Percentiles rank a stretch among this genome's conserved stretches.
Evolutionary conservation across 2,329 filamentous ascomycete species (phyloP).

Genomic region (Paraconiothyrium sp.): DNA sequence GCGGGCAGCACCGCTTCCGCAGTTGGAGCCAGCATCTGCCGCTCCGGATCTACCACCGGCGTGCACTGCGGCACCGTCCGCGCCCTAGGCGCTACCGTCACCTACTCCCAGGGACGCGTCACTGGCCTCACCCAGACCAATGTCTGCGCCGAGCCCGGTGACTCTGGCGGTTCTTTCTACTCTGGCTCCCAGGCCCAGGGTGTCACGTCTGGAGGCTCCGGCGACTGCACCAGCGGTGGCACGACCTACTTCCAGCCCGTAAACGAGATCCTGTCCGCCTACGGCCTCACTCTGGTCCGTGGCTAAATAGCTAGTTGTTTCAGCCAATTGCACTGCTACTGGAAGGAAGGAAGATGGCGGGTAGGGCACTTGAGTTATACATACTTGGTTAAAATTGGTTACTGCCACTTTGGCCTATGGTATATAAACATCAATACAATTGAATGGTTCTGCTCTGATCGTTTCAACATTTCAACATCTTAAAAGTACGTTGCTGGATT

Average conservation of each 20-base stretch:
- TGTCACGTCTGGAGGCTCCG: conserved; percentile 55
- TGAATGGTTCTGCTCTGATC: background rate
- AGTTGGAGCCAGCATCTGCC: conserved; percentile 52
- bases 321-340: conserved; percentile 15
- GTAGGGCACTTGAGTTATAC: conserved; percentile 16
- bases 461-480: background rate
- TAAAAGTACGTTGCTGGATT: no score
- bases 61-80: conserved; percentile 53
- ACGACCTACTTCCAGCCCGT: conserved; percentile 56
- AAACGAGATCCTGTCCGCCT: conserved; percentile 54
- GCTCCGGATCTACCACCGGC: conserved; percentile 55
- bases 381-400: conserved; percentile 12
- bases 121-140: conserved; percentile 54
- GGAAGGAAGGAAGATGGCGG: background rate
- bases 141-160: conserved; percentile 55
- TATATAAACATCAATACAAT: conserved; percentile 3
- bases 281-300: conserved; percentile 40
- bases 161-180: conserved; percentile 55
- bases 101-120: conserved; percentile 52
- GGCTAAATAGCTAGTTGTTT: conserved; percentile 25
- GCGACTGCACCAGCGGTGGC: conserved; percentile 51
- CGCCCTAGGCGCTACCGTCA: conserved; percentile 49
- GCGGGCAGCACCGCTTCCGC: conserved; percentile 52
- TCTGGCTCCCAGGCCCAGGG: conserved; percentile 54
- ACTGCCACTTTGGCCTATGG: conserved; percentile 7